Evolutionary conservation across 768 basidiomycete species (phyloP), one percentile per base, ranked within the genome.

Genomic region (Russula brevipes): DNA sequence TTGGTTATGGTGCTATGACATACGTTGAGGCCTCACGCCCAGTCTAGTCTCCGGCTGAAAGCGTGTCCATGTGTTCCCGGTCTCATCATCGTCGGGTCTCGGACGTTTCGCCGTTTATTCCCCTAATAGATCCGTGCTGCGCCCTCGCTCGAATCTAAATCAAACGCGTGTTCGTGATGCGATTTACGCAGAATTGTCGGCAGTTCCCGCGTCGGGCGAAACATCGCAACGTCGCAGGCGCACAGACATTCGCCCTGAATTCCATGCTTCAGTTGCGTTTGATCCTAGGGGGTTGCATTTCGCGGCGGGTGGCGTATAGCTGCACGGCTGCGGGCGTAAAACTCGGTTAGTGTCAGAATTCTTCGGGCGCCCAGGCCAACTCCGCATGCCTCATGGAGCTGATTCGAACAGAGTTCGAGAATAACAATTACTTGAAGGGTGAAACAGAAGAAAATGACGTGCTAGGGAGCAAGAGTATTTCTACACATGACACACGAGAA

Each of bases 121-220:
- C 54, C 47, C 41, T 57, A 49, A 63, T 54, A 50, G 58, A 59
- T 55, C 47, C 52, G 24, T 54, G 31, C 12, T 42, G 42, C 30
- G 33, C 39, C 31, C 39, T 56, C 53, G n/a, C 57, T 54, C 63
- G 50, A 24, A 30, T 61, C 54, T n/a, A 44, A 53, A 63, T 58
- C 57, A 58, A 58, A 63, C 51, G 24, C 24, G 58, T 64, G 53
- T 64, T 55, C 58, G 39, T 60, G 63, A 64, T 59, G 63, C 58
- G n/a, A 49, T 49, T 59, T 60, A 55, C 63, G 63, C 47, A 60
- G 38, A 38, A 51, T 31, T 16, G 33, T 54, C 62, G 62, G 63
- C 46, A 60, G 24, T 59, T 55, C 17, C 57, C 63, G 58, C 24
- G 24, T 60, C 24, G 41, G 42, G 30, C 41, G 41, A 55, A 64